These are phyloP conservation scores for Plantago lanceolata DNA, from an alignment of 305 asterid species.

Conservation along the genomic window DNA sequence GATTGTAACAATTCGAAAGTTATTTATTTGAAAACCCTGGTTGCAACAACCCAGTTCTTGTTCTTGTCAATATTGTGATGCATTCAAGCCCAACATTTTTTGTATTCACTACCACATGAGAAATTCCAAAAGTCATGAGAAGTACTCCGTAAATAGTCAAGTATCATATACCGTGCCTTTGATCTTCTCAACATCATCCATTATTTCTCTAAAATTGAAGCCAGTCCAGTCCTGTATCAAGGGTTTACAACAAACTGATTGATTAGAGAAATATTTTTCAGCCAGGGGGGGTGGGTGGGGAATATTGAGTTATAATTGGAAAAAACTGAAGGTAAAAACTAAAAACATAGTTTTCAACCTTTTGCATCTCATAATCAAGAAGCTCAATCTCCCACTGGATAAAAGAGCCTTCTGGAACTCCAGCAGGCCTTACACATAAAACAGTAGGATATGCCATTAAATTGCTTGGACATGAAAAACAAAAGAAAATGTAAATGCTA, in stretches of 20 bases:
- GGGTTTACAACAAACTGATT: constrained; percentile 19
- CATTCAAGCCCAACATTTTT: neutral
- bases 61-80: neutral
- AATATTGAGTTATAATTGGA: constrained; percentile 4
- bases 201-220: constrained; percentile 79
- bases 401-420: constrained; percentile 76
- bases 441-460: constrained; percentile 13
- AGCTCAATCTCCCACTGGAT: constrained; percentile 97
- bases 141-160: constrained; percentile 18
- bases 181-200: constrained; percentile 96
- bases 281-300: too few relatives aligned
- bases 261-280: constrained; percentile 19
- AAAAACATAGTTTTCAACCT: constrained; percentile 39
- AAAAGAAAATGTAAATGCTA: constrained; percentile 11
- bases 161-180: constrained; percentile 84
- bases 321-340: neutral
- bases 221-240: constrained; percentile 96
- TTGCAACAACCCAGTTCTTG: neutral
- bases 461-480: constrained; percentile 15
- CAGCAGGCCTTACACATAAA: constrained; percentile 55
- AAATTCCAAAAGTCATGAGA: constrained; percentile 3
- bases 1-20: neutral
- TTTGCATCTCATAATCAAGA: constrained; percentile 82
- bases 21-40: neutral
- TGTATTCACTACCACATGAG: neutral